Evolutionary conservation across 371 early-diverging fungal genomes (phyloP), one percentile per base, ranked within the genome.

Genomic region (Lichtheimia hyalospora): DNA sequence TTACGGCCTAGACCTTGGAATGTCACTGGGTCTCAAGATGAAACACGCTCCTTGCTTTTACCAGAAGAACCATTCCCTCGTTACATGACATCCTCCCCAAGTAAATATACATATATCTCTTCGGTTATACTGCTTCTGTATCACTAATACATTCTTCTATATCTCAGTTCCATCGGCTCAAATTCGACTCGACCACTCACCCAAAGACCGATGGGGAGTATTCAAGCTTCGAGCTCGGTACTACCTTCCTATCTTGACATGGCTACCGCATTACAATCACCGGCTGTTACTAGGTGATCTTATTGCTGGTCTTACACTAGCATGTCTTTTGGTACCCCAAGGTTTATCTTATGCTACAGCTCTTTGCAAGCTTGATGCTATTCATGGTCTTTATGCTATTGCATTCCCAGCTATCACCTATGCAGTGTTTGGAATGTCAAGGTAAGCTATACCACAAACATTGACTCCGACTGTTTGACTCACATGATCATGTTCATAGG

Each of bases 271-370:
- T 18, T 96, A 96, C 75, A 75, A 75, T 51, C 51, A 69, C 41
- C 64, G 74, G 5, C 63, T 80, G 8, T 65, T 79, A 60, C 62
- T 73, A 68, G 66, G 79, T 21, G 96, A 96, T 71, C 61, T 92
- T 15, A 72, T 92, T 34, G 95, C 97, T 13, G 96, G 95, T 25
- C 73, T 93, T 34, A 94, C 95, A 10, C 87, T 97, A 8, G 87
- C 95, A 13, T 92, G 90, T 61, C 67, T 96, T 68, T 77, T 96
- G 62, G 84, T 96, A 14, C 97, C 96, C 1, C 94, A 94, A 69
- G 87, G 84, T 28, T 75, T 97, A 49, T 92, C 95, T 20, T 97
- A 97, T 75, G 92, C 95, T 7, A 84, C 90, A 10, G 87, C 89
- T 4, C 74, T 97, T 40, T 91, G 94, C 43, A 85, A 90, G 28